Conservation (phyloP, 768 basidiomycete genomes). For the Mrakia frigida region DNA sequence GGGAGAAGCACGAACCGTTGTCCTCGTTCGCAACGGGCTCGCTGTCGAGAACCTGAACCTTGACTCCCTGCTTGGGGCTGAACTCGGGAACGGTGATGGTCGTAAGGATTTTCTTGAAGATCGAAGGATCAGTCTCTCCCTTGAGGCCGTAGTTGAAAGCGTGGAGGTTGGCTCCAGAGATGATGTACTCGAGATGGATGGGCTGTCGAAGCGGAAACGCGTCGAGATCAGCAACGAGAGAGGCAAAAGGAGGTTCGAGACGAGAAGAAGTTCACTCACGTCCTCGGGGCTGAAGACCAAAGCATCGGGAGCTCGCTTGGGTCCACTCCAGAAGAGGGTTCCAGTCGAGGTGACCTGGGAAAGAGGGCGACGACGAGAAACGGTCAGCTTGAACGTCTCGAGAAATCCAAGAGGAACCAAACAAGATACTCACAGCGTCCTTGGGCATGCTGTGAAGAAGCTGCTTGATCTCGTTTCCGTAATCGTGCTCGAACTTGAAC, state of each 20-base stretch:
- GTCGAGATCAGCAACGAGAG: neutral
- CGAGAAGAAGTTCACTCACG: constrained; percentile 51
- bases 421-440: constrained; percentile 57
- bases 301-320: constrained; percentile 92
- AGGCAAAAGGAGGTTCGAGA: neutral
- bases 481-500: constrained; percentile 88
- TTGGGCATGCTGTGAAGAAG: constrained; percentile 89
- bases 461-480: constrained; percentile 87
- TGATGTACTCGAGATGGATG: constrained; percentile 78
- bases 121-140: constrained; percentile 69
- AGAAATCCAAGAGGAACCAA: neutral
- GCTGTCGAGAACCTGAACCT: constrained; percentile 86
- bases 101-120: constrained; percentile 80
- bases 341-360: constrained; percentile 67
- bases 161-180: constrained; percentile 90
- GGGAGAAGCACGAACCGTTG: constrained; percentile 33
- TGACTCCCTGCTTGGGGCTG: constrained; percentile 83
- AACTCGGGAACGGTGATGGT: constrained; percentile 84
- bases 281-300: constrained; percentile 79
- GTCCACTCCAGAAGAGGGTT: constrained; percentile 98
- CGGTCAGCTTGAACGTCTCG: neutral
- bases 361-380: neutral
- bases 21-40: constrained; percentile 60
- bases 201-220: constrained; percentile 50
- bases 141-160: constrained; percentile 97